Base-by-base conservation (phyloP, 73 alveolate species). In the Paramecium primaurelia region DNA sequence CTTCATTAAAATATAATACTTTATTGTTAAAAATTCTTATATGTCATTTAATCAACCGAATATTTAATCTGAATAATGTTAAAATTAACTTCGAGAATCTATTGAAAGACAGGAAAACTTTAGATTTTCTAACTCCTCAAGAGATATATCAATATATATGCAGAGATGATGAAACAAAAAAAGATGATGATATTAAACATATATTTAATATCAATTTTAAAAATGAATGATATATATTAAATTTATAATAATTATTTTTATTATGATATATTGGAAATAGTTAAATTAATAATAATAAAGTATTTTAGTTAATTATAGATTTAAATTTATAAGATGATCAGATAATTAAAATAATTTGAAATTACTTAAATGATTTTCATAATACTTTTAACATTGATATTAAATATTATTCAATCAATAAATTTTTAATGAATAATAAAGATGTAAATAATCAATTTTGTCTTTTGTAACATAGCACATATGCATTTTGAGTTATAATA, bases 391-490 rank as follows among this genome's bases (percentile, higher is more conserved):
- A 22, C 25, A 22, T 22, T 22, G 0, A 22, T 22, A 22, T 22
- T 22, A 22, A 22, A 22, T 4, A 38, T 38, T 38, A 38, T 38
- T 38, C 45, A 38, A 38, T 22, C 25, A 22, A 22, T 22, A 22
- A 22, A 22, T 22, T 22, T 22, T 22, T 22, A 22, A 22, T 22
- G 25, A 22, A 22, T 0, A 22, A 22, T 6, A 54, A 54, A 54
- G 36, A n/a, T 54, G 6, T n/a, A 54, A 54, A 54, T 64, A 71
- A 34, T 73, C 87, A 73, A 38, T 73, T 40, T 20, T 38, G 10
- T 47, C 91, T 80, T 80, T 80, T 28, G 16, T 80, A 80, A 45
- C 47, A 80, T 36, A 80, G 45, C 6, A 80, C 58, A 47, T 80
- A 80, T 0, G 91, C 91, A 80, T 80, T 14, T 44, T 80, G 32